phyloP scores from a whole-genome alignment of 495 filamentous ascomycete species.

The Copromyces sp. region DNA sequence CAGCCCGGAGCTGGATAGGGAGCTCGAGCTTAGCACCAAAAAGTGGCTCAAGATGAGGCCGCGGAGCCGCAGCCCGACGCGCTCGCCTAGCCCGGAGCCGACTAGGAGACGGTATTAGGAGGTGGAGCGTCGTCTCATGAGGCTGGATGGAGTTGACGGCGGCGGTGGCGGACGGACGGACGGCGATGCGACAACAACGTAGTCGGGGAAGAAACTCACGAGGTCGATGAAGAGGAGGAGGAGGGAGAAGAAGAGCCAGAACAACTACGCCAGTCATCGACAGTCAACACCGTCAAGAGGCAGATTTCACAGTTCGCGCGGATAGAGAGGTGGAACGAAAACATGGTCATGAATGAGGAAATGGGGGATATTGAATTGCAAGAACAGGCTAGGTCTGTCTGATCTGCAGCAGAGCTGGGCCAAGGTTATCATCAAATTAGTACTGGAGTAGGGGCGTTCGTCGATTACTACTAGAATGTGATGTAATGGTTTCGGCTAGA shows the following conservation, averaged over 20 bases:
- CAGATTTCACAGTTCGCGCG: background rate
- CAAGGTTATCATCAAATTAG: background rate
- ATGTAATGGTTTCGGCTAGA: background rate
- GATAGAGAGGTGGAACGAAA: background rate
- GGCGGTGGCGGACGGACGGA: background rate
- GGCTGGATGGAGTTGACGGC: background rate
- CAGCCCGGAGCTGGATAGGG: constrained; percentile 72
- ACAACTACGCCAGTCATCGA: background rate
- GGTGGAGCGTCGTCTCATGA: background rate
- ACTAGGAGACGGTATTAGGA: constrained; percentile 55
- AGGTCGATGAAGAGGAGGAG: no score
- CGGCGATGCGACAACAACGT: background rate
- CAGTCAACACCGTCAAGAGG: background rate
- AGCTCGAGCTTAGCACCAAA: constrained; percentile 78
- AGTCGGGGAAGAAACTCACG: background rate
- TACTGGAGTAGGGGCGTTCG: background rate
- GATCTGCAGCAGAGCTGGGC: background rate
- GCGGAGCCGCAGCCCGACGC: constrained; percentile 69
- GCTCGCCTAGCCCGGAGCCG: constrained; percentile 69
- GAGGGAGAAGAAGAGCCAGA: background rate
- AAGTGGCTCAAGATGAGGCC: constrained; percentile 90
- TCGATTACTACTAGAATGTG: background rate
- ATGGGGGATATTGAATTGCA: background rate
- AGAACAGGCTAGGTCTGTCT: background rate
- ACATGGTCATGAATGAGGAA: background rate